Evolutionary conservation across 2,329 filamentous ascomycete species (phyloP).

Genomic region (Colletotrichum sp.): DNA sequence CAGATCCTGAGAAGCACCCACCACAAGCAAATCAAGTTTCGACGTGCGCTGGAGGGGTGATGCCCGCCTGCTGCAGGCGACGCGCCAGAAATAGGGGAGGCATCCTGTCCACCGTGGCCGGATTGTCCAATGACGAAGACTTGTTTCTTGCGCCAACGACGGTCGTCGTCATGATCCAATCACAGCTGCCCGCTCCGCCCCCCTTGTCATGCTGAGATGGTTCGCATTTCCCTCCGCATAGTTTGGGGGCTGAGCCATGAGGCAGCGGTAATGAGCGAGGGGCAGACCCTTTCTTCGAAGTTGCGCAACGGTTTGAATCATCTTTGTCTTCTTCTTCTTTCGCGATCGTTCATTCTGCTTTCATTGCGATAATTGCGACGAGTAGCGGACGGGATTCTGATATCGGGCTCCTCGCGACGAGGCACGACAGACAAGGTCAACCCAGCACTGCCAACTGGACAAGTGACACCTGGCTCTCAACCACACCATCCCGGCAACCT

Average conservation of each 20-base stretch:
- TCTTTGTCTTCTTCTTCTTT: background rate
- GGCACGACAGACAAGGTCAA: background rate
- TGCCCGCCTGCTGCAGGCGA: constrained; percentile 7
- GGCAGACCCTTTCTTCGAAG: background rate
- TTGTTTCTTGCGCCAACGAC: background rate
- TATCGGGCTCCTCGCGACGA: background rate
- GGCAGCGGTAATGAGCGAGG: background rate
- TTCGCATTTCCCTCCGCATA: constrained; percentile 14
- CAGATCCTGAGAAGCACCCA: background rate
- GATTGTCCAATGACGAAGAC: constrained; percentile 15
- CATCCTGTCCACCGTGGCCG: background rate
- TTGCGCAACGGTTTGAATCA: background rate
- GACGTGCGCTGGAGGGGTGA: background rate
- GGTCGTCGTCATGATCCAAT: constrained; percentile 22
- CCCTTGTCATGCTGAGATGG: constrained; percentile 12
- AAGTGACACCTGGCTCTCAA: background rate
- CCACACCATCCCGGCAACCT: background rate
- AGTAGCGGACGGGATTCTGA: background rate
- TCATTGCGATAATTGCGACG: background rate
- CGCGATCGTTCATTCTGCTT: background rate
- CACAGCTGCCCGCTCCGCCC: background rate
- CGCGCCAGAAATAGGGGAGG: constrained; percentile 16
- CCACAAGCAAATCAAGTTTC: constrained; percentile 14
- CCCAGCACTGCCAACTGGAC: background rate
- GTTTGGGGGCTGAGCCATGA: constrained; percentile 18